A percentile compares a stretch with the other conserved stretches of the same genome.
Conservation (phyloP, 192 early-diverging fungal species). For the Chytriomyces confervae region DNA sequence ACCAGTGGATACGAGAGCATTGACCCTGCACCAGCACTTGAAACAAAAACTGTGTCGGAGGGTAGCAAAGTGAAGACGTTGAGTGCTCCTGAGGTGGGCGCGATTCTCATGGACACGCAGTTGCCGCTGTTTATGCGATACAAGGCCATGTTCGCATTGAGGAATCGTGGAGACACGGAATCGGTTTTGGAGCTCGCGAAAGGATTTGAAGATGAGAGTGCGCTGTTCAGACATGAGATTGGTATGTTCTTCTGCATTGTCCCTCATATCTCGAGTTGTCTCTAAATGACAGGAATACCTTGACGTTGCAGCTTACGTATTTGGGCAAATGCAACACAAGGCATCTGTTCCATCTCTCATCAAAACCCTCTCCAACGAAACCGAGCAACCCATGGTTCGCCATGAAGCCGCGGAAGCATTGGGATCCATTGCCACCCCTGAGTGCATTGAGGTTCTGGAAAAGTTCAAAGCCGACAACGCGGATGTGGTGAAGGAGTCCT, state of each 20-base stretch:
- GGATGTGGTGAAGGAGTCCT: constrained; percentile 87
- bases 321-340: constrained; percentile 96
- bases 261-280: neutral
- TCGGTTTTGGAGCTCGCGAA: constrained; percentile 79
- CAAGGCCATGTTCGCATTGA: constrained; percentile 91
- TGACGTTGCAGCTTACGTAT: constrained; percentile 75
- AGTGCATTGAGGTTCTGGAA: constrained; percentile 77
- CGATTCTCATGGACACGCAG: constrained; percentile 68
- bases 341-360: constrained; percentile 85
- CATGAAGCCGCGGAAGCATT: constrained; percentile 98
- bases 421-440: constrained; percentile 90
- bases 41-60: constrained; percentile 36
- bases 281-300: constrained; percentile 3
- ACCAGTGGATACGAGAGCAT: constrained; percentile 72
- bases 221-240: constrained; percentile 92
- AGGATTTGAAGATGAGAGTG: constrained; percentile 78
- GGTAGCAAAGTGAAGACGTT: constrained; percentile 44
- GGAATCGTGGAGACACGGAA: constrained; percentile 83
- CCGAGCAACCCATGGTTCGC: constrained; percentile 90
- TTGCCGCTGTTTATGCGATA: constrained; percentile 89
- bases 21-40: constrained; percentile 88
- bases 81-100: constrained; percentile 70
- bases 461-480: constrained; percentile 76
- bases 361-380: constrained; percentile 72
- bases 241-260: constrained; percentile 26